Evolutionary conservation across 495 filamentous ascomycete species (phyloP), one percentile per base, ranked within the genome.

Genomic region (Amorphotheca resinae): DNA sequence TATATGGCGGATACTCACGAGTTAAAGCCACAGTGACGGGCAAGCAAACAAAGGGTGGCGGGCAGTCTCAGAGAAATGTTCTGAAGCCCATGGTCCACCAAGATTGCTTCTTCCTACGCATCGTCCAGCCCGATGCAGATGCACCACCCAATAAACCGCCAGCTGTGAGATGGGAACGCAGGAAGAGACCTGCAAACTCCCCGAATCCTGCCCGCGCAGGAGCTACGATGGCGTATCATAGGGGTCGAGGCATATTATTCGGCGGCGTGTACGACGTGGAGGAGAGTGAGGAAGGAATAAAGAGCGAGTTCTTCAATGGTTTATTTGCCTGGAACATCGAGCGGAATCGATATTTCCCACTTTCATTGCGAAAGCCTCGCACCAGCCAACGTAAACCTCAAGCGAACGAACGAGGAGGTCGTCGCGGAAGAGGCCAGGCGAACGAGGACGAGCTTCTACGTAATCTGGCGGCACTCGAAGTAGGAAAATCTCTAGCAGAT

Each of bases 191-290:
- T 16, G 85, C 80, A 4, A 98, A 96, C 55, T 57, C 82, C 12
- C 91, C 91, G 0, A 85, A 76, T 49, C 91, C 91, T 4, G 45
- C 83, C 1, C 74, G 89, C 18, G 87, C 86, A 1, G 91, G 91
- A 36, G 74, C 83, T 12, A 95, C 87, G 1, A 94, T 95, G 85
- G 74, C 84, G 0, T 81, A 79, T 55, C 91, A 96, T 59, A 88
- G 87, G 59, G 88, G 91, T 1, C 76, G 91, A 45, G 91, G 91
- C 1, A 86, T 98, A 46, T 63, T 81, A 59, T 98, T 98, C 53
- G 91, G 91, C 30, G 91, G 91, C 42, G 91, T 98, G 4, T 83
- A 93, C 46, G 91, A 96, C 53, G 81, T 93, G 1, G 87, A 94
- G 55, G 73, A 93, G 55, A 93, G 72, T 48, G 91, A 98, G 55